Base-by-base conservation (phyloP, 2,329 filamentous ascomycete genomes). In the Diaporthe amygdali region DNA sequence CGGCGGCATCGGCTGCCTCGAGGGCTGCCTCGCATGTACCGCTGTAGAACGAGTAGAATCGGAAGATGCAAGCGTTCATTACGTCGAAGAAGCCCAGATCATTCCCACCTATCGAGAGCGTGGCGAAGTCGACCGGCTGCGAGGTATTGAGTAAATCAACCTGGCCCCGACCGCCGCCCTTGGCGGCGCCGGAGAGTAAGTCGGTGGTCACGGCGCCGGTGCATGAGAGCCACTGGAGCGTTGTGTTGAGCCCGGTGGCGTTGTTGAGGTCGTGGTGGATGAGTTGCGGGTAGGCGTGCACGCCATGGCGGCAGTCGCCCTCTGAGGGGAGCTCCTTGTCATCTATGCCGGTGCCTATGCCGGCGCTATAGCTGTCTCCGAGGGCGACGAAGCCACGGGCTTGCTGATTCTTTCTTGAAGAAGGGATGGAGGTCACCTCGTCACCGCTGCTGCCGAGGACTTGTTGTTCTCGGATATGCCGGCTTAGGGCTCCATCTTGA, bases 71-170 rank as follows among this genome's bases (percentile, higher is more conserved):
- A 30, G 84, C 84, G 74, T 86, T 86, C 76, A 86, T 84, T 25
- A 86, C 82, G 46, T 83, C 81, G 73, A 85, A 86, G 78, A 86
- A 86, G 73, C 84, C 84, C 10, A 86, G 79, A 73, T 86, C 85
- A 76, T 86, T 86, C 20, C 84, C 84, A 56, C 84, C 84, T 39
- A 86, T 79, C n/a, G 84, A 85, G 7, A 86, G 77, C 0, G 85
- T 80, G 3, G 83, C 83, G 72, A 86, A 85, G 74, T 84, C 82
- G 27, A 78, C 75, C 2, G 80, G 80, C 1, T 76, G 72, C 10
- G 81, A 80, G 5, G 76, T 76, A 75, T 84, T 82, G 75, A 86
- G 79, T 17, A 72, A 71, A 71, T 84, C 84, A 68, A 86, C 78
- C 76, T 86, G 85, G 72, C 82, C 83, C 41, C 34, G 37, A 14